These are phyloP conservation scores for Parietaria judaica DNA, from an alignment of 306 rosid genomes.

Conservation along the genomic window DNA sequence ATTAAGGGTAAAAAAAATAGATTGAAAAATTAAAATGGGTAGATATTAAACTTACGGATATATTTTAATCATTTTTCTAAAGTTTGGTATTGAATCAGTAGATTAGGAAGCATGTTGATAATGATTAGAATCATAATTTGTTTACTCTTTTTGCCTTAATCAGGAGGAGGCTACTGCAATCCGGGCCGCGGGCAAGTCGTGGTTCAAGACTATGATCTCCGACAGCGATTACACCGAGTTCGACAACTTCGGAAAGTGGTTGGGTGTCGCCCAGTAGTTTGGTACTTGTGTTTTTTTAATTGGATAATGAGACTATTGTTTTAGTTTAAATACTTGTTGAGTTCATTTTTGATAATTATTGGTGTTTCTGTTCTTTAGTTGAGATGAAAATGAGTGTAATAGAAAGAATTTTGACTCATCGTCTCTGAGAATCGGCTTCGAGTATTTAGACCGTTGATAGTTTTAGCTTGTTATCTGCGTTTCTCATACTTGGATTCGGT, in stretches of 20 bases:
- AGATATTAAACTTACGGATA: too few species aligned
- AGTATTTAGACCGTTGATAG: slow-evolving; percentile 11
- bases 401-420: background rate
- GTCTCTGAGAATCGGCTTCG: slow-evolving; percentile 6
- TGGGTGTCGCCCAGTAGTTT: slow-evolving; percentile 64
- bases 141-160: background rate
- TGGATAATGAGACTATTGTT: slow-evolving; percentile 9
- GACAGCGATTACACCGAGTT: slow-evolving; percentile 80
- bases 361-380: slow-evolving; percentile 19
- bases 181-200: slow-evolving; percentile 76
- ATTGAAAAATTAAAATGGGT: too few species aligned
- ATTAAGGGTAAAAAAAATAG: too few species aligned
- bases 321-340: slow-evolving; percentile 19
- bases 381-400: slow-evolving; percentile 14
- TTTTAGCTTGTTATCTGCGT: slow-evolving; percentile 4
- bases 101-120: too few species aligned
- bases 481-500: background rate
- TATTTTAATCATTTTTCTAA: too few species aligned
- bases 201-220: slow-evolving; percentile 79
- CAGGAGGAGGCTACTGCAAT: slow-evolving; percentile 69
- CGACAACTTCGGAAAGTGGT: slow-evolving; percentile 73
- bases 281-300: background rate
- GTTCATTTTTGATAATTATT: slow-evolving; percentile 18
- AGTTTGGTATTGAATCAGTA: too few species aligned
- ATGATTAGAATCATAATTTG: background rate